Evolutionary conservation across 2,329 filamentous ascomycete species (phyloP).

Genomic region (Epichloe elymi): DNA sequence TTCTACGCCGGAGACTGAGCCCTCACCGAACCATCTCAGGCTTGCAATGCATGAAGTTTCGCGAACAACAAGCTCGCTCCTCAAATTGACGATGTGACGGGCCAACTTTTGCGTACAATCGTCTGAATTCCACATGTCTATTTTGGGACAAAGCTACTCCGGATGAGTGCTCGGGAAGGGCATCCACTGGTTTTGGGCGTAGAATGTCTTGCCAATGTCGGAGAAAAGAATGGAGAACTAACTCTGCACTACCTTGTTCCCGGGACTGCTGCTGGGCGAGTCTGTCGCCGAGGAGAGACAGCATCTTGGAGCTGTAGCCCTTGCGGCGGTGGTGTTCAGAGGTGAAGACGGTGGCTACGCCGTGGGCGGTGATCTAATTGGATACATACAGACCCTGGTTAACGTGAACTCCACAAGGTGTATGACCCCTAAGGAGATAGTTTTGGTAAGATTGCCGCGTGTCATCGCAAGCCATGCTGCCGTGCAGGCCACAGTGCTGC

Average conservation of each 20-base stretch:
- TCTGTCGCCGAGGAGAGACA: conserved; percentile 44
- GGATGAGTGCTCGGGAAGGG: conserved; percentile 63
- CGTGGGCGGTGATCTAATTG: conserved; percentile 61
- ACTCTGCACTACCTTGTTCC: conserved; percentile 30
- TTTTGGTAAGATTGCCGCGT: too few species aligned
- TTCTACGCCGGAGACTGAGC: conserved; percentile 39
- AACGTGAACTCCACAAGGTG: too few species aligned
- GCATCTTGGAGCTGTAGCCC: conserved; percentile 69
- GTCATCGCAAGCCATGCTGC: too few species aligned
- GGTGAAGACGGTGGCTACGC: conserved; percentile 70
- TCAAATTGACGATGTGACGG: conserved; percentile 29
- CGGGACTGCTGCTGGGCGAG: conserved; percentile 19
- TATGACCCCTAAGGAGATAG: too few species aligned
- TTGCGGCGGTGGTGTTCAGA: conserved; percentile 51
- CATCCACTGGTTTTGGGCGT: conserved; percentile 65
- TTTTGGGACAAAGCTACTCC: conserved; percentile 54
- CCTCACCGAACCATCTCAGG: conserved; percentile 55
- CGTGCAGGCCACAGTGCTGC: too few species aligned
- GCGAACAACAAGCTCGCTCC: conserved; percentile 38
- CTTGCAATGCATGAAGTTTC: conserved; percentile 57
- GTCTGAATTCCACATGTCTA: conserved; percentile 77
- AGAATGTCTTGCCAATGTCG: conserved; percentile 75
- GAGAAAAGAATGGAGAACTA: conserved; percentile 77
- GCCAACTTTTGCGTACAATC: conserved; percentile 36
- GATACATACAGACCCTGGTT: too few species aligned